A percentile compares a stretch with the other conserved stretches of the same genome.
phyloP scores from a whole-genome alignment of 768 basidiomycete species.

The Amanita exitialis region DNA sequence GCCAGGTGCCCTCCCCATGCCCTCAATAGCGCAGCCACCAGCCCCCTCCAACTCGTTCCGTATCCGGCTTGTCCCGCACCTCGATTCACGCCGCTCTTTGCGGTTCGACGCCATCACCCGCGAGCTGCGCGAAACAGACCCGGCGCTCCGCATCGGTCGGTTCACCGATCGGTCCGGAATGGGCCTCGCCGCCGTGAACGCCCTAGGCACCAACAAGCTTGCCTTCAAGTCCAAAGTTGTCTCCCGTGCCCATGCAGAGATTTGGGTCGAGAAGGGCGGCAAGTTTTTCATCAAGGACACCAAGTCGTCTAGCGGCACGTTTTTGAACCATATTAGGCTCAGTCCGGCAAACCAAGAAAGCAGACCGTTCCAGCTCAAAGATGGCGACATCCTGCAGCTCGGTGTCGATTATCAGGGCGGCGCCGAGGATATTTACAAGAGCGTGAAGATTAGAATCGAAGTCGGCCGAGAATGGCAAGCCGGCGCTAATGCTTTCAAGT shows the following conservation, averaged over 20 bases:
- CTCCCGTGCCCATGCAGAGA: constrained; percentile 87
- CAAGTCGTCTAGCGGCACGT: constrained; percentile 84
- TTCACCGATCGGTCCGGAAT: constrained; percentile 83
- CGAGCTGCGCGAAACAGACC: constrained; percentile 64
- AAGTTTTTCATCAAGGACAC: constrained; percentile 88
- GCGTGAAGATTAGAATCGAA: constrained; percentile 93
- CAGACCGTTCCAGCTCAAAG: constrained; percentile 68
- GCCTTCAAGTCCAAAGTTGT: constrained; percentile 97
- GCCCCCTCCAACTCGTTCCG: constrained; percentile 21
- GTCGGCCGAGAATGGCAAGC: constrained; percentile 86
- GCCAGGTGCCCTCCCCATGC: background rate
- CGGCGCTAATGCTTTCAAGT: constrained; percentile 87
- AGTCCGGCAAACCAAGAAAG: constrained; percentile 77
- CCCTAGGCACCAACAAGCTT: constrained; percentile 70
- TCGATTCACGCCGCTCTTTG: constrained; percentile 82
- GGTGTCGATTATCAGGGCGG: constrained; percentile 98
- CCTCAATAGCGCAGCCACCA: background rate
- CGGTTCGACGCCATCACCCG: constrained; percentile 89
- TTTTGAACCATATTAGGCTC: constrained; percentile 90
- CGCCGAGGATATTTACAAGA: constrained; percentile 93
- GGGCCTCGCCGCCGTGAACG: constrained; percentile 54
- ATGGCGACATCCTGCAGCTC: constrained; percentile 90
- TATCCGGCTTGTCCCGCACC: constrained; percentile 90
- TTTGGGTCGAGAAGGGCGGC: constrained; percentile 64
- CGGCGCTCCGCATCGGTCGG: constrained; percentile 78